These are phyloP conservation scores for Mycena olivaceomarginata DNA, from an alignment of 768 basidiomycete genomes.

Conservation along the genomic window DNA sequence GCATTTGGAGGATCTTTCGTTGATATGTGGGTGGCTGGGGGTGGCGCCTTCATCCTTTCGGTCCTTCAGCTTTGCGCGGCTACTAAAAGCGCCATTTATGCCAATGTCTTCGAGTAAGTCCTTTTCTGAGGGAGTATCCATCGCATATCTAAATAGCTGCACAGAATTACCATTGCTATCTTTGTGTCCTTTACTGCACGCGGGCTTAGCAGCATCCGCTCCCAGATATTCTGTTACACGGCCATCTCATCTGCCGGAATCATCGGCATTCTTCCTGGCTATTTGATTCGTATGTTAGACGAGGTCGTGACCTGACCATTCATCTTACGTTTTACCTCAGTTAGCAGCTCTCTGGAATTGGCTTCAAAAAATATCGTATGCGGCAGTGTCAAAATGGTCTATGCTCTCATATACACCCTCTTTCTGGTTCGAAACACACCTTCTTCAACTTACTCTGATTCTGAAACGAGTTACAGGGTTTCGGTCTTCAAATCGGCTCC, in stretches of 20 bases:
- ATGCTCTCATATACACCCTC: slow-evolving; percentile 90
- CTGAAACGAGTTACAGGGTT: slow-evolving; percentile 67
- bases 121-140: slow-evolving; percentile 4
- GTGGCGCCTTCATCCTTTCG: slow-evolving; percentile 79
- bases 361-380: slow-evolving; percentile 92
- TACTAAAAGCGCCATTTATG: slow-evolving; percentile 86
- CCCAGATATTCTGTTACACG: slow-evolving; percentile 91
- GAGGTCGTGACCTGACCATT: background rate
- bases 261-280: slow-evolving; percentile 94
- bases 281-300: slow-evolving; percentile 78
- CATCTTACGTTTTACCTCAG: slow-evolving; percentile 54
- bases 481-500: slow-evolving; percentile 89
- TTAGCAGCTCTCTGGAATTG: slow-evolving; percentile 89
- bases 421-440: slow-evolving; percentile 69
- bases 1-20: slow-evolving; percentile 90
- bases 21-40: slow-evolving; percentile 90
- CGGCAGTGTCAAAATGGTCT: slow-evolving; percentile 92
- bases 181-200: slow-evolving; percentile 89
- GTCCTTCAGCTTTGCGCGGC: slow-evolving; percentile 86
- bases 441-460: background rate
- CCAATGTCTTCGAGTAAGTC: slow-evolving; percentile 94
- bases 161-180: slow-evolving; percentile 88
- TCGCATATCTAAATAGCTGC: slow-evolving; percentile 37
- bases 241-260: slow-evolving; percentile 93
- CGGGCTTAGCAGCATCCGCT: slow-evolving; percentile 86